Evolutionary conservation across 164 flowering plant genomes (phyloP), one percentile per base, ranked within the genome.

Genomic region (Umbilicus rupestris): DNA sequence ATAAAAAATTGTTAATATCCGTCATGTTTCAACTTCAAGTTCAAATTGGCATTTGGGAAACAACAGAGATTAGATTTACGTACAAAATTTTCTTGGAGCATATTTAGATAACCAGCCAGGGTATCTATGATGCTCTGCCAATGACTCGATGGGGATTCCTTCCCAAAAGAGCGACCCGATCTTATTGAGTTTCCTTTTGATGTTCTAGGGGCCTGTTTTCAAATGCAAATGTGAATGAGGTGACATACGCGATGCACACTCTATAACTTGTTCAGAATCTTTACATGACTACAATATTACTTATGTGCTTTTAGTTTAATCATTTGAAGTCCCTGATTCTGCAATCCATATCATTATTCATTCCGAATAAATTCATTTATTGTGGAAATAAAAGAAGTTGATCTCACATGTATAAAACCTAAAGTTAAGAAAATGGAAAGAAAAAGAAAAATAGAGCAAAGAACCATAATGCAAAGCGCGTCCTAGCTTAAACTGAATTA

Each of bases 61-160:
- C 47, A 67, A 50, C 37, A 60, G 41, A 12, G 3, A 55, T 15
- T n/a, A 22, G 17, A 26, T 11, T 63, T 50, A 0, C 94, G 10
- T 87, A 94, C 97, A 80, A 81, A 91, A 71, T 89, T 88, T 76
- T 87, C 89, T 73, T 88, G 82, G 69, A 87, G 73, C 52, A 79
- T 85, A 66, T 71, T 64, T 64, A 91, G 96, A 68, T 87, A 81
- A 5, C 77, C 67, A 69, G 79, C 84, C 69, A 94, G 89, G 78
- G 81, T 67, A 17, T 89, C 93, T 70, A 91, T 86, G 35, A 94
- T 88, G 78, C 79, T 79, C 79, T 85, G 93, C 99, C 99, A 94
- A 73, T 89, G 89, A 79, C 74, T 84, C 33, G 77, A 55, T 65
- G 85, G 74, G 69, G 89, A 72, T 72, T 85, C 83, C 73, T 81